These are phyloP conservation scores for Incumbomyces lentus DNA, from an alignment of 2,329 filamentous ascomycete genomes.

Conservation along the genomic window DNA sequence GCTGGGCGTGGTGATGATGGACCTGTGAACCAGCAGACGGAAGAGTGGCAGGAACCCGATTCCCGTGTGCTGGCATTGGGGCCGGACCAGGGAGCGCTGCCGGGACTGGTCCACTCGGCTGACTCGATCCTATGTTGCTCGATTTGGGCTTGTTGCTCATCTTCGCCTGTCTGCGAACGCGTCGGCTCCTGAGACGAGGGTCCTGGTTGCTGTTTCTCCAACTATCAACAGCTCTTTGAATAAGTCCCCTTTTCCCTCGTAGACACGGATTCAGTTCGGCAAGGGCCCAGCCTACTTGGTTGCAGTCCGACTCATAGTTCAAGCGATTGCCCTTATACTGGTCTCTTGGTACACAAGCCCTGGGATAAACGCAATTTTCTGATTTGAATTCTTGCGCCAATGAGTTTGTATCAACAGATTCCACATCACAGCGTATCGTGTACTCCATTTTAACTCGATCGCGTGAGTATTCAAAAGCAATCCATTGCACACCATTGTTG, in stretches of 20 bases:
- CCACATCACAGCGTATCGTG: constrained; percentile 93
- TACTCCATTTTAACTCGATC: constrained; percentile 99
- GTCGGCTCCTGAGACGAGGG: constrained; percentile 74
- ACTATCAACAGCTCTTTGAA: constrained; percentile 93
- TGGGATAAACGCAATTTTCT: constrained; percentile 95
- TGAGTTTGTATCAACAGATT: constrained; percentile 85
- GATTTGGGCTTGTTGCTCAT: constrained; percentile 74
- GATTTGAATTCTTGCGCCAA: constrained; percentile 85
- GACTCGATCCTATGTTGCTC: constrained; percentile 47
- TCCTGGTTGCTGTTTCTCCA: constrained; percentile 99
- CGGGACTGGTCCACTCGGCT: constrained; percentile 57
- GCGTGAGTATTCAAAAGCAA: constrained; percentile 93
- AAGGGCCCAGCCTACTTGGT: constrained; percentile 97
- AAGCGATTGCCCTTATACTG: constrained; percentile 92
- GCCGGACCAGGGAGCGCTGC: constrained; percentile 54
- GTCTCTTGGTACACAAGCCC: constrained; percentile 89
- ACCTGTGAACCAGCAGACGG: constrained; percentile 56
- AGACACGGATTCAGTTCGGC: constrained; percentile 86
- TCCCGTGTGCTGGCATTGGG: constrained; percentile 42
- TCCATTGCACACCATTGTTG: constrained; percentile 96
- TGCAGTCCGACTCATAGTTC: constrained; percentile 97
- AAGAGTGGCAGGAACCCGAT: constrained; percentile 44
- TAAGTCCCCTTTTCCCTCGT: constrained; percentile 85
- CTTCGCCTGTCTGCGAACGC: constrained; percentile 92
- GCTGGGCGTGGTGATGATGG: constrained; percentile 67